A percentile compares a stretch with the other conserved stretches of the same genome.
These are phyloP conservation scores for Pyrenochaeta sp. DNA, from an alignment of 2,329 filamentous ascomycete genomes.

Conservation along the genomic window DNA sequence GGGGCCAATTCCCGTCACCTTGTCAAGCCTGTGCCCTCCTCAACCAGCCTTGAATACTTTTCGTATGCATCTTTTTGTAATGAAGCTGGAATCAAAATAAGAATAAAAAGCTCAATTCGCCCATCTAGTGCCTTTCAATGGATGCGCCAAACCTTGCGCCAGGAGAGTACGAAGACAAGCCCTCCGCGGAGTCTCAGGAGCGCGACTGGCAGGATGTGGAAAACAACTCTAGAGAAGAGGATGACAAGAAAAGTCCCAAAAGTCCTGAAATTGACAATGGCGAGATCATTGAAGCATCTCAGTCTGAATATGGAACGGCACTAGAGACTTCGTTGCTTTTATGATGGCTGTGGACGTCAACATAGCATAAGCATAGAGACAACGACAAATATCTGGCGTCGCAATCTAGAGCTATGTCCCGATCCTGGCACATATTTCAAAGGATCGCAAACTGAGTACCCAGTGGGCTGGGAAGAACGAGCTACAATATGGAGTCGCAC, in stretches of 20 bases:
- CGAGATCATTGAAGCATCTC: background rate
- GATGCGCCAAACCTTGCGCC: background rate
- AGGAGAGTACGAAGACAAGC: background rate
- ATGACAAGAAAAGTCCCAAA: background rate
- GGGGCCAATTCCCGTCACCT: constrained; percentile 6
- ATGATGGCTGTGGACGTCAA: constrained; percentile 1
- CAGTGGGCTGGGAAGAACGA: constrained; percentile 19
- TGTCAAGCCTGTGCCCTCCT: background rate
- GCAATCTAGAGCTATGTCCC: constrained; percentile 12
- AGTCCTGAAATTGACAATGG: background rate
- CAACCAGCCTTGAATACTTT: background rate
- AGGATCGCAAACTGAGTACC: constrained; percentile 11
- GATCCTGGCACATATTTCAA: constrained; percentile 13
- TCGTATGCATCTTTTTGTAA: background rate
- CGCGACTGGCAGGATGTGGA: background rate
- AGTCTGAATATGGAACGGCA: background rate
- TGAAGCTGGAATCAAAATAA: background rate
- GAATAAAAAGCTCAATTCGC: background rate
- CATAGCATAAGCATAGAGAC: constrained; percentile 4
- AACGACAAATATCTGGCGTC: constrained; percentile 15
- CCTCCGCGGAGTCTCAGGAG: background rate
- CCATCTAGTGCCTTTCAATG: background rate
- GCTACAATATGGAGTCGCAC: constrained; percentile 16
- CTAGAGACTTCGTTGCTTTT: constrained; percentile 1
- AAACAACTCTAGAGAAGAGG: background rate